Evolutionary conservation across 75 land plant genomes (phyloP).

Genomic region (Picea glauca): DNA sequence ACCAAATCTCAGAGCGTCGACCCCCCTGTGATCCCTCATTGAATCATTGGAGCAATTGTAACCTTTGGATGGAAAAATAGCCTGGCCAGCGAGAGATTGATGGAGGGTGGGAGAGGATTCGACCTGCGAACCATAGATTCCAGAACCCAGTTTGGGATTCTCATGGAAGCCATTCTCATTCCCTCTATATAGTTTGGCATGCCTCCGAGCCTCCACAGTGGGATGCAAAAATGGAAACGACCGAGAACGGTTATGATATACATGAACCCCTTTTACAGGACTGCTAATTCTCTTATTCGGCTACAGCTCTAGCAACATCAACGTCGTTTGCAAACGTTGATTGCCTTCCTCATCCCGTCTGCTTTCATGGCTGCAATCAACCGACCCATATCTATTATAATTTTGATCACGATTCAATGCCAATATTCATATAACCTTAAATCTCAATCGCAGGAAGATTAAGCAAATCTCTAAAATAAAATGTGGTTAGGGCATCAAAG

Average conservation of each 20-base stretch:
- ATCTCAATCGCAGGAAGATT: too few relatives aligned
- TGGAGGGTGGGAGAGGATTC: neutral
- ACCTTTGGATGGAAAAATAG: neutral
- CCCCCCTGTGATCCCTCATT: too few relatives aligned
- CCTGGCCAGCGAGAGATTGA: neutral
- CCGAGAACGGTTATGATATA: conserved; percentile 6
- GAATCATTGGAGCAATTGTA: neutral
- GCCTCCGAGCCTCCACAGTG: neutral
- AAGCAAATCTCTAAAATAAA: too few relatives aligned
- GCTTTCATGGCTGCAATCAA: neutral
- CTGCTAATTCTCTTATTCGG: neutral
- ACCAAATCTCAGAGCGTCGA: neutral
- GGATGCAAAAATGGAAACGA: conserved; percentile 7
- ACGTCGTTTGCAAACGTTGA: neutral
- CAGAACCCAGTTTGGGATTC: neutral
- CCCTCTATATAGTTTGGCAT: neutral
- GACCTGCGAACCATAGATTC: neutral
- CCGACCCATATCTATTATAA: too few relatives aligned
- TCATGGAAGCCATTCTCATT: neutral
- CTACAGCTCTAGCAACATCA: neutral
- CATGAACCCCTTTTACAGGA: conserved; percentile 16
- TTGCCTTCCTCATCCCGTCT: neutral
- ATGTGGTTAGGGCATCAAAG: too few relatives aligned
- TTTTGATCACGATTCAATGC: too few relatives aligned
- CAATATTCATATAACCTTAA: too few relatives aligned